phyloP scores from a whole-genome alignment of 1,139 yeast genomes.

The Lodderomyces parapsilosis region DNA sequence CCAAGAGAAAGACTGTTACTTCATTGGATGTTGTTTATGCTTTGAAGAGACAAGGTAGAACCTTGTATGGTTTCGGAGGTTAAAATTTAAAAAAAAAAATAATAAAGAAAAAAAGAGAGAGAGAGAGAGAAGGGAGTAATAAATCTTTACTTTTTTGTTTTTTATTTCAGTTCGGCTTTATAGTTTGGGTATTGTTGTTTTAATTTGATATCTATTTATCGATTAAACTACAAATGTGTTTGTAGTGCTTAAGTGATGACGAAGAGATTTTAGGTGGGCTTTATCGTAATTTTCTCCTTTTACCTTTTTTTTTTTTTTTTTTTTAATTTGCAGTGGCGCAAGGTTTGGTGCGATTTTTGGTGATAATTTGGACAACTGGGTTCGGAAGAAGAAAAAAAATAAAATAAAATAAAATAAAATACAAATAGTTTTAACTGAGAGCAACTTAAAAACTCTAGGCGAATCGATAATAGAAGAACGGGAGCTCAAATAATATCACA shows the following conservation, averaged over 20 bases:
- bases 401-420: too few relatives aligned
- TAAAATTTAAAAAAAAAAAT: too few relatives aligned
- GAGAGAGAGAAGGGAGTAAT: too few relatives aligned
- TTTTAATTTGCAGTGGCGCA: neutral
- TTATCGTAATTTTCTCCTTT: neutral
- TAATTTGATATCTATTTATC: neutral
- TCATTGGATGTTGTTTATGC: constrained; percentile 98
- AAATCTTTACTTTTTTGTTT: neutral
- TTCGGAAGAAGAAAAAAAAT: neutral
- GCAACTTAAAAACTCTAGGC: too few relatives aligned
- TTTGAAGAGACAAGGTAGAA: constrained; percentile 99
- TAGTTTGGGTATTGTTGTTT: neutral
- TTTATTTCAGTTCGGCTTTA: constrained; percentile 1
- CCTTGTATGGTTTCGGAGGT: constrained; percentile 99
- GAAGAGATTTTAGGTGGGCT: too few relatives aligned
- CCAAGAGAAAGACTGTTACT: constrained; percentile 99
- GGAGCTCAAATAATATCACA: too few relatives aligned
- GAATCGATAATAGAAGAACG: too few relatives aligned
- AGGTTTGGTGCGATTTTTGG: neutral
- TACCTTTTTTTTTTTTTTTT: neutral
- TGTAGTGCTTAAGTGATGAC: neutral
- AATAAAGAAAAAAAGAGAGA: neutral
- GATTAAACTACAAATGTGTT: neutral
- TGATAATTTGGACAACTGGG: neutral
- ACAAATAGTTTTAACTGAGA: too few relatives aligned